Base-by-base conservation (phyloP, 2,329 filamentous ascomycete genomes). In the Neopestalotiopsis sp. region DNA sequence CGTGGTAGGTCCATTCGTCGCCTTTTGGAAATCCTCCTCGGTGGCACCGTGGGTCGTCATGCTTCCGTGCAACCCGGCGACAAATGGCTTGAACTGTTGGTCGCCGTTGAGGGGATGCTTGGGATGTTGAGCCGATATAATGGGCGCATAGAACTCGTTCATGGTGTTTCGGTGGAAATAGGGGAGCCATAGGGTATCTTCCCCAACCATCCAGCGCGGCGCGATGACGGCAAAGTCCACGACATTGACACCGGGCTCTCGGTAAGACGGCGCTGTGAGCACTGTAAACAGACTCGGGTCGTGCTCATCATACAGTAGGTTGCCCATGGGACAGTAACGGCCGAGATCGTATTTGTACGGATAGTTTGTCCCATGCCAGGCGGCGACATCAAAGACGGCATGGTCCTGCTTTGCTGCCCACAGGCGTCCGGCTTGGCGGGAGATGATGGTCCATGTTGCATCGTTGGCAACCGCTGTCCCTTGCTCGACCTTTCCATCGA, bases 281-380 rank as follows among this genome's bases (percentile, higher is more conserved):
- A 93, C 91, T 0, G 89, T 94, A 81, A 91, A 95, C 78, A 95
- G 94, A 71, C 87, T 90, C 0, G 92, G 92, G 76, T 95, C 92
- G 1, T 92, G 92, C 76, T 95, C 92, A 78, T 95, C 92, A 76
- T 89, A 93, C 7, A 89, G 91, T 72, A 93, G 89, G 67, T 86
- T 89, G 24, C 92, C 92, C 59, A 95, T 90, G 58, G 89, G 89
- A 81, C 91, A 92, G 85, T 94, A 95, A 40, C 91, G 89, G 32
- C 90, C 91, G 1, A 95, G 86, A 74, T 94, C 92, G 81, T 95
- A 95, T 81, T 95, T 95, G 86, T 90, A 94, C 0, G 92, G 92
- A 70, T 92, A 91, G 80, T 94, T 94, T 71, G 89, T 92, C 59
- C 92, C 92, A 76, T 95, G 92, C 92, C 92, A 95, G 3, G 90